Evolutionary conservation across 331 rosid genomes (phyloP).

Genomic region (Dryas integrifolia): DNA sequence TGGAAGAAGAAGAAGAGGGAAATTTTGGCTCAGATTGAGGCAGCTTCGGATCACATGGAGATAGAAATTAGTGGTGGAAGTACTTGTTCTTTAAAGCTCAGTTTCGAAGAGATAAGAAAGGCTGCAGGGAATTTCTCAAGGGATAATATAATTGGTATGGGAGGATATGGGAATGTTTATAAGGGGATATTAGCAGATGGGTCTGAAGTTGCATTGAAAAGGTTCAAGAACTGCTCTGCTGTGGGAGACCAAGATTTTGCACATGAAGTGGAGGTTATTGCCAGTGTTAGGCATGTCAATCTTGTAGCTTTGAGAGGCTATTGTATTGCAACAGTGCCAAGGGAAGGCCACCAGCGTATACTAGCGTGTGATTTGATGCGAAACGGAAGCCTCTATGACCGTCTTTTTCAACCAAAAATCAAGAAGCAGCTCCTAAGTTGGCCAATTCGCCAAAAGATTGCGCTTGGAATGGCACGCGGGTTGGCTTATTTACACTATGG

Average conservation of each 20-base stretch:
- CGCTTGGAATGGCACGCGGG: conserved; percentile 29
- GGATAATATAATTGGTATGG: conserved; percentile 27
- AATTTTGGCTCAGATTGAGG: conserved; percentile 5
- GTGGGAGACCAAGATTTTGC: conserved; percentile 25
- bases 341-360: conserved; percentile 27
- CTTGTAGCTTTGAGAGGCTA: conserved; percentile 31
- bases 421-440: conserved; percentile 22
- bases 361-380: conserved; percentile 26
- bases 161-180: conserved; percentile 32
- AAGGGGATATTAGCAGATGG: conserved; percentile 29
- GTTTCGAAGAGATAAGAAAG: conserved; percentile 19
- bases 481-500: conserved; percentile 31
- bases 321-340: conserved; percentile 13
- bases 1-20: conserved; percentile 10
- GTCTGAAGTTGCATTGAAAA: conserved; percentile 32
- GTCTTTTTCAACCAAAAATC: conserved; percentile 18
- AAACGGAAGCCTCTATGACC: conserved; percentile 34
- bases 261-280: conserved; percentile 30
- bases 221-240: conserved; percentile 33
- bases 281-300: conserved; percentile 35
- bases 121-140: conserved; percentile 29
- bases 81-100: conserved; percentile 12
- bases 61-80: conserved; percentile 4
- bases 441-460: conserved; percentile 29
- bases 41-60: neutral